phyloP scores from a whole-genome alignment of 2,329 filamentous ascomycete genomes.

The Sporothrix schenckii region DNA sequence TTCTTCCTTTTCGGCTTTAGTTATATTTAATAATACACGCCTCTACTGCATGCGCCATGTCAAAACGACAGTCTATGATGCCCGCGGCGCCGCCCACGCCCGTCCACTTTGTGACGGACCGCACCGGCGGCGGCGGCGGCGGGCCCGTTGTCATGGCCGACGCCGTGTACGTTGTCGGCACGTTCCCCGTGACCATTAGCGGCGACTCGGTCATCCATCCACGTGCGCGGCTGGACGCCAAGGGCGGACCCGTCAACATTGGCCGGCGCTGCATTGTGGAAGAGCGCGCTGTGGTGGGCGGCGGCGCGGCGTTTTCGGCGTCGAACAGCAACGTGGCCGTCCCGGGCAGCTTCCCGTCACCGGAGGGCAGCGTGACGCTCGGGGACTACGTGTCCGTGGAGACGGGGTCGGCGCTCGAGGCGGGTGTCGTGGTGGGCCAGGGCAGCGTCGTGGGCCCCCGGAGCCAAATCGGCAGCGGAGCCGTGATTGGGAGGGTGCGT shows the following conservation, averaged over 20 bases:
- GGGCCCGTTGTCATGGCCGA: constrained; percentile 63
- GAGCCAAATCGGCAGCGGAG: constrained; percentile 61
- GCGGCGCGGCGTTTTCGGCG: constrained; percentile 35
- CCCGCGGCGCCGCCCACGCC: constrained; percentile 58
- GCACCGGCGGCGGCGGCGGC: constrained; percentile 14
- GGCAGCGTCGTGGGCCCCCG: constrained; percentile 64
- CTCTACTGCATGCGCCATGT: constrained; percentile 37
- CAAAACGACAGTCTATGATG: constrained; percentile 61
- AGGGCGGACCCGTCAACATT: constrained; percentile 75
- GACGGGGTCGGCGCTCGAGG: constrained; percentile 62
- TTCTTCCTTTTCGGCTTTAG: neutral
- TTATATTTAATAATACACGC: neutral
- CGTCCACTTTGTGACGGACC: constrained; percentile 53
- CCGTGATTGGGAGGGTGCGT: constrained; percentile 64
- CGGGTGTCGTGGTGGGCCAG: constrained; percentile 63
- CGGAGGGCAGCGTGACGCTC: constrained; percentile 56
- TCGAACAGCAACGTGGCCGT: constrained; percentile 35
- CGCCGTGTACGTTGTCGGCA: constrained; percentile 66
- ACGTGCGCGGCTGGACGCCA: constrained; percentile 76
- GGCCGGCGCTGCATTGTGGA: constrained; percentile 81
- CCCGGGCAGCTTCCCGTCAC: constrained; percentile 23
- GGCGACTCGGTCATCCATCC: constrained; percentile 84
- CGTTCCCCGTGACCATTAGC: constrained; percentile 75
- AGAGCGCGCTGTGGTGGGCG: constrained; percentile 66
- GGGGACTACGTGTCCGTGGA: constrained; percentile 66